Base-by-base conservation (phyloP, 306 rosid species). In the Medicago arabica region DNA sequence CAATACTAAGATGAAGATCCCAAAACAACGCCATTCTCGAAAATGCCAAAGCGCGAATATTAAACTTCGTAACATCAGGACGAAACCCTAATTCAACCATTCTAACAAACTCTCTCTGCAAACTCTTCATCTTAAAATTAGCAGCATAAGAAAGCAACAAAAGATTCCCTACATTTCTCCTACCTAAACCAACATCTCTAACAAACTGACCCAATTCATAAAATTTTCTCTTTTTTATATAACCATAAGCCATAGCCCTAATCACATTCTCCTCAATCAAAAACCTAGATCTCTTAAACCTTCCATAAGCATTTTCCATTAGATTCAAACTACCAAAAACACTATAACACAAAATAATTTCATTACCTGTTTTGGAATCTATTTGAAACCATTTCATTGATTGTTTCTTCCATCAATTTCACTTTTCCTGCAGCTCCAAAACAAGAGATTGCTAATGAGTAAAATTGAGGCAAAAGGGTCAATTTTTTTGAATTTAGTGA, bases 1-100 rank as follows among this genome's bases (percentile, higher is more conserved):
- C 96, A 59, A 95, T 83, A 78, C 92, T 89, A 75, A 95, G 96
- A 84, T 95, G 97, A 53, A 95, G 93, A 83, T 92, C 98, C 98
- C 98, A 95, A 61, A 92, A 80, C 73, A 95, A 59, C 72, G 84
- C 84, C 98, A 95, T 95, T 78, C 87, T 92, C n/a, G 98, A 92
- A 83, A 92, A 95, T 4, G 98, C 98, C 38, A 95, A 40, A 19
- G 92, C 92, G 51, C 98, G 91, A 36, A 95, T 85, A 64, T 95
- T 95, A 68, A 95, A 92, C 38, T 96, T 92, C 0, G 96, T 90
- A 71, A 95, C 46, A 85, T 95, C 97, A 0, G 97, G 98, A 18
- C 9, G 65, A 71, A 92, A 91, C 36, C 95, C 93, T 19, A 87
- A 86, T 78, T 88, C 92, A 36, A 85, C 84, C 98, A 95, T 95